Conservation (phyloP, 768 basidiomycete species). For the Hydnomerulius pinastri region DNA sequence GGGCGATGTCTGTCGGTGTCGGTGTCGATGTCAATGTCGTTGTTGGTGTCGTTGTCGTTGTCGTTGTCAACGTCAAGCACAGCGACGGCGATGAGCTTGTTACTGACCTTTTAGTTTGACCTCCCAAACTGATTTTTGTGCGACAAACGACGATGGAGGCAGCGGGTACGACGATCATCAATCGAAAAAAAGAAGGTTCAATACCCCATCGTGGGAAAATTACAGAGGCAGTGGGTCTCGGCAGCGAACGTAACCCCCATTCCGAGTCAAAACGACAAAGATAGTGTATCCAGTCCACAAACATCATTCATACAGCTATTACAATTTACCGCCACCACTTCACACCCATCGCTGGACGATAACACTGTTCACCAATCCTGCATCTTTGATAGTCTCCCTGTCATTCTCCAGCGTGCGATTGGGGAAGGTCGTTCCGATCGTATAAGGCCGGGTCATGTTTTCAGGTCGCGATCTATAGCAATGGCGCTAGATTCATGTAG, state of each 20-base stretch:
- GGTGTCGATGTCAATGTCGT: not conserved
- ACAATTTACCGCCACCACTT: conserved; percentile 1
- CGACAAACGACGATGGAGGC: too few relatives aligned
- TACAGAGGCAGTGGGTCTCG: too few relatives aligned
- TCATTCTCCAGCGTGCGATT: conserved; percentile 70
- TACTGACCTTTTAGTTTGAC: too few relatives aligned
- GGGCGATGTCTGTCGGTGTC: conserved; percentile 21
- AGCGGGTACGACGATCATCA: not conserved
- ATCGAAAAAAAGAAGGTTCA: conserved; percentile 12
- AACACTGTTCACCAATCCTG: conserved; percentile 78
- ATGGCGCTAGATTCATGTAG: too few relatives aligned
- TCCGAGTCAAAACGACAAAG: too few relatives aligned
- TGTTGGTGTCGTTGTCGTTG: too few relatives aligned
- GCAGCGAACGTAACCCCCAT: too few relatives aligned
- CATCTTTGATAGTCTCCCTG: conserved; percentile 64
- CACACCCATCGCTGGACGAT: conserved; percentile 79
- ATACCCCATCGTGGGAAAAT: conserved; percentile 2
- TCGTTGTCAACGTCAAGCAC: too few relatives aligned
- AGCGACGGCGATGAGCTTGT: too few relatives aligned
- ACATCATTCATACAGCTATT: not conserved
- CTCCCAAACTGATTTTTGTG: too few relatives aligned
- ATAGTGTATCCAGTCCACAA: conserved; percentile 2
- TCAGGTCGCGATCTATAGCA: conserved; percentile 69
- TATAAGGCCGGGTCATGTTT: conserved; percentile 61
- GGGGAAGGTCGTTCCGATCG: conserved; percentile 89